Evolutionary conservation across 768 basidiomycete genomes (phyloP), one percentile per base, ranked within the genome.

Genomic region (Suillus subalutaceus): DNA sequence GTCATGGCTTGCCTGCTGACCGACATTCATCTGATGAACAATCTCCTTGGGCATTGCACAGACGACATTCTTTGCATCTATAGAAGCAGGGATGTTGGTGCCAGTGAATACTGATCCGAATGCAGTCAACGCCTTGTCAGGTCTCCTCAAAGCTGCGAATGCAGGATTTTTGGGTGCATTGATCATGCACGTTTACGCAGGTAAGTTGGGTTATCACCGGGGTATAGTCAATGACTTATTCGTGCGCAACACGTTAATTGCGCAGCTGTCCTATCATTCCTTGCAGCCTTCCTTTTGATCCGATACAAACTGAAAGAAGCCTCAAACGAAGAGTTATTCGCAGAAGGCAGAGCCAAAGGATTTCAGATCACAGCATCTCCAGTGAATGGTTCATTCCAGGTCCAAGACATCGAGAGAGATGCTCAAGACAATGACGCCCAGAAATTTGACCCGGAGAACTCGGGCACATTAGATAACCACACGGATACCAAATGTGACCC

Each of bases 21-120:
- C 20, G 10, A 4, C 16, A 43, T 43, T 32, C 10, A 30, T 8
- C 30, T 60, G 10, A 60, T 43, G 41, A 30, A 30, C 26, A n/a
- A 37, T 4, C n/a, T 26, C 3, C 20, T 4, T 43, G 12, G 18
- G 43, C 6, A 20, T 62, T 18, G 8, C n/a, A 18, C 65, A 88
- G 87, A 86, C 87, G 0, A 88, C 87, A 0, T 88, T 88, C 73
- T 88, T 88, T 63, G 88, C 87, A 1, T 83, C 86, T 0, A 84
- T 81, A 23, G 87, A 88, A 72, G 83, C 85, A 0, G 83, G 82
- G 30, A 75, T 88, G 72, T 75, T 88, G 9, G 79, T 81, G 32
- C 59, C 59, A 20, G 76, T 79, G 18, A 84, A 78, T 65, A 74
- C 84, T 0, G 61, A 50, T 35, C 69, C 73, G 16, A 68, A n/a